Evolutionary conservation across 2,329 filamentous ascomycete genomes (phyloP).

Genomic region (Thelonectria rubi): DNA sequence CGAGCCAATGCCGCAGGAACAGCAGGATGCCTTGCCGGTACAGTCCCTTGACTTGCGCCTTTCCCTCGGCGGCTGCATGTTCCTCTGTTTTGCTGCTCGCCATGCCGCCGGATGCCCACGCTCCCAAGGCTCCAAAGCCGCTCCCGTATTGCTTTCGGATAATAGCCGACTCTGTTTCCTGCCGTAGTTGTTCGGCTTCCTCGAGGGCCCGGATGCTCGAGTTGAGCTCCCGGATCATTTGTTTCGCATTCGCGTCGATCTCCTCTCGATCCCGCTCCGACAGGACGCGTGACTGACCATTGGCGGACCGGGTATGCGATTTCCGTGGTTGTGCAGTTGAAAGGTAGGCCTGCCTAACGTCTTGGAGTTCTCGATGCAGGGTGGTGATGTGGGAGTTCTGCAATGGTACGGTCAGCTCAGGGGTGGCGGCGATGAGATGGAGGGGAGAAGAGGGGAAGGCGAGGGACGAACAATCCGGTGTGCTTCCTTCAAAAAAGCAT

Average conservation of each 20-base stretch:
- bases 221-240: slow-evolving; percentile 85
- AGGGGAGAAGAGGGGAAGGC: slow-evolving; percentile 27
- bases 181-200: slow-evolving; percentile 82
- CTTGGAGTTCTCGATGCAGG: slow-evolving; percentile 80
- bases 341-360: slow-evolving; percentile 90
- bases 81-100: slow-evolving; percentile 64
- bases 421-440: neutral
- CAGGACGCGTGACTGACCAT: slow-evolving; percentile 64
- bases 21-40: slow-evolving; percentile 86
- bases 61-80: slow-evolving; percentile 77
- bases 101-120: slow-evolving; percentile 71
- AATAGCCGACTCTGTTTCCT: slow-evolving; percentile 76
- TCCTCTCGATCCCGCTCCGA: slow-evolving; percentile 85
- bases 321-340: slow-evolving; percentile 76
- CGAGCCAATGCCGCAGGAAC: slow-evolving; percentile 79
- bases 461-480: slow-evolving; percentile 79
- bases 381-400: slow-evolving; percentile 87
- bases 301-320: slow-evolving; percentile 58
- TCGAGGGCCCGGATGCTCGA: slow-evolving; percentile 80
- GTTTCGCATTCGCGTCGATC: slow-evolving; percentile 87
- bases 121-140: slow-evolving; percentile 69
- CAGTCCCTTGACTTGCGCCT: slow-evolving; percentile 69
- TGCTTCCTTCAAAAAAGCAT: slow-evolving; percentile 93
- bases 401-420: slow-evolving; percentile 30
- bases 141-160: slow-evolving; percentile 75